Base-by-base conservation (phyloP, 2,329 filamentous ascomycete species). In the Fusarium anthophilum region DNA sequence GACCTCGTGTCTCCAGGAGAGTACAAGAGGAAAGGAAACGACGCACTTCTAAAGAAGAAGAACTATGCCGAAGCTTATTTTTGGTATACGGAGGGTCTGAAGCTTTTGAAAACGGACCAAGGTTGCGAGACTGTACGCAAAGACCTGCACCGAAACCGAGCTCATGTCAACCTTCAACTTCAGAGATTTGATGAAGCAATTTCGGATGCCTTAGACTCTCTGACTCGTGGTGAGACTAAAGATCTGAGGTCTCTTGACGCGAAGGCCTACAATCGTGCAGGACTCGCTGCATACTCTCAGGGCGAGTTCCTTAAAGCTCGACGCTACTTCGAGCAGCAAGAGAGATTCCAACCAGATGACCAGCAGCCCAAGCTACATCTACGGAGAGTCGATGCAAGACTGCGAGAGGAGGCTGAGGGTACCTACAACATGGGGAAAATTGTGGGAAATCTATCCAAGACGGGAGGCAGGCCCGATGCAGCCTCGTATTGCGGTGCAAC, bases 241-340 rank as follows among this genome's bases (percentile, higher is more conserved):
- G 72, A 57, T 7, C 17, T 70, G 1, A 66, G 65, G 38, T 51
- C 53, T 13, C 79, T 82, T 15, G 73, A 82, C 41, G 73, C 74
- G 38, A 82, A 82, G 37, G 81, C 81, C 8, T 81, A 78, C 32
- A 79, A 76, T 56, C 79, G 81, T 4, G 81, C 81, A 12, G 80
- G 80, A 1, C 69, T 65, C 17, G 81, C 79, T 0, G 77, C 80
- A 2, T 82, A 82, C 32, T 72, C 75, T 8, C 74, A 80, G 1
- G 77, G 79, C 22, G 64, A 77, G 3, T 81, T 73, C n/a, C 14
- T 58, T 0, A 63, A 74, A 8, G 79, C 81, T 3, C 76, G 68
- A 35, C 11, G 11, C 3, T 77, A 55, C 45, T 81, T 82, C 17
- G 61, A 77, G 6, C 44, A 72, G 26, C 79, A 79, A 18, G 43